A percentile compares a stretch with the other conserved stretches of the same genome.
Evolutionary conservation across 805 yeast genomes (phyloP).

Genomic region (Monosporozyma unispora): DNA sequence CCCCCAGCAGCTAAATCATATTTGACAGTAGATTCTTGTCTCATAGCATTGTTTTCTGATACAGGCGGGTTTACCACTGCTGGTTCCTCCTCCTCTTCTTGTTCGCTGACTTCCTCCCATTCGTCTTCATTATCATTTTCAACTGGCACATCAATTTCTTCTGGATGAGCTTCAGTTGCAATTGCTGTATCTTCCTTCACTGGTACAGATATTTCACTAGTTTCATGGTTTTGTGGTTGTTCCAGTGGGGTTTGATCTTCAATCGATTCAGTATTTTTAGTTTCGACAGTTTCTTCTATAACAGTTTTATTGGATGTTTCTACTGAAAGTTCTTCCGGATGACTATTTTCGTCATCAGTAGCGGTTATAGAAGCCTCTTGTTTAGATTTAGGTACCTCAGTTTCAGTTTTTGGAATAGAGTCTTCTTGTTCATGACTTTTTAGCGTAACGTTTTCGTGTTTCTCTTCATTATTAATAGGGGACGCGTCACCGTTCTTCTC

Average conservation of each 20-base stretch:
- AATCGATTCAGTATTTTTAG: not conserved
- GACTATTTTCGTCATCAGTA: too few species aligned
- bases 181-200: not conserved
- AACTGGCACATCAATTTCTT: not conserved
- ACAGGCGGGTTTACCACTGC: not conserved
- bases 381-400: too few species aligned
- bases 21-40: not conserved
- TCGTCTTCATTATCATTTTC: conserved; percentile 3
- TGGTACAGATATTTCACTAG: not conserved
- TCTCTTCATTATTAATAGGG: not conserved
- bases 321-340: too few species aligned
- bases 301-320: too few species aligned
- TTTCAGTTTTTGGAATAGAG: not conserved
- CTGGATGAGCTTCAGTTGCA: not conserved
- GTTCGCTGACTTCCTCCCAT: conserved; percentile 7
- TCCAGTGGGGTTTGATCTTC: too few species aligned
- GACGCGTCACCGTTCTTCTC: not conserved
- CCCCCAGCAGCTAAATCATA: not conserved
- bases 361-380: too few species aligned
- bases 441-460: not conserved
- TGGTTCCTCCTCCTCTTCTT: conserved; percentile 1
- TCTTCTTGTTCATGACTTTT: not conserved
- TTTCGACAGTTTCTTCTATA: too few species aligned
- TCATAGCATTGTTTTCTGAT: not conserved
- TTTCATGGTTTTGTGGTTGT: too few species aligned